Evolutionary conservation across 2,329 filamentous ascomycete species (phyloP), one percentile per base, ranked within the genome.

Genomic region (Xylaria multiplex): DNA sequence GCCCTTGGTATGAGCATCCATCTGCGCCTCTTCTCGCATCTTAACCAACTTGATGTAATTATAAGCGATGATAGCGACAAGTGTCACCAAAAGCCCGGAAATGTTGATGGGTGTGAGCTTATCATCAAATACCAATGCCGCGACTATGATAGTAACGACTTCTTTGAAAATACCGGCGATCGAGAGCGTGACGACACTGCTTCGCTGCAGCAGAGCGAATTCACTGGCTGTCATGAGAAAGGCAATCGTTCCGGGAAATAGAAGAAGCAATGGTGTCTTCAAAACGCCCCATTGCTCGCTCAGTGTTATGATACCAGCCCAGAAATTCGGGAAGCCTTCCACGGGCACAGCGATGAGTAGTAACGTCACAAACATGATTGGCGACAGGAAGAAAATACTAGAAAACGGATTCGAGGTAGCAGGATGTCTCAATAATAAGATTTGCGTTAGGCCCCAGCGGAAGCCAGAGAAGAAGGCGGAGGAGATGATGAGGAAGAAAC

Each of bases 151-250:
- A 14, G 96, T 99, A 62, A 99, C 90, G 46, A 98, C 96, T 81
- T 99, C 96, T 79, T 99, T 99, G 85, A 99, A 98, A 68, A 99
- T 98, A 67, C 96, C 96, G 69, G 94, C 97, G 72, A 99, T 97
- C 58, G 92, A 96, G 52, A 99, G 85, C 0, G 96, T 98, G 58
- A 99, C 96, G 59, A 99, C 96, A 1, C 92, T 96, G 0, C 95
- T 98, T 54, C 96, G 92, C 82, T 97, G 91, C 71, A 99, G 86
- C 68, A 99, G 87, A 59, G 96, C 95, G 77, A 98, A 99, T 80
- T 99, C 96, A 60, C 93, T 94, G 0, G 93, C 89, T 19, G 96
- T 98, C 96, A 99, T 99, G 69, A 93, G 87, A 78, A 99, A 99
- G 1, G 96, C 96, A 59, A 99, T 90, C 43, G 88, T 85, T 19